phyloP scores from a whole-genome alignment of 2,329 filamentous ascomycete genomes.

The Dactylellina haptotyla region DNA sequence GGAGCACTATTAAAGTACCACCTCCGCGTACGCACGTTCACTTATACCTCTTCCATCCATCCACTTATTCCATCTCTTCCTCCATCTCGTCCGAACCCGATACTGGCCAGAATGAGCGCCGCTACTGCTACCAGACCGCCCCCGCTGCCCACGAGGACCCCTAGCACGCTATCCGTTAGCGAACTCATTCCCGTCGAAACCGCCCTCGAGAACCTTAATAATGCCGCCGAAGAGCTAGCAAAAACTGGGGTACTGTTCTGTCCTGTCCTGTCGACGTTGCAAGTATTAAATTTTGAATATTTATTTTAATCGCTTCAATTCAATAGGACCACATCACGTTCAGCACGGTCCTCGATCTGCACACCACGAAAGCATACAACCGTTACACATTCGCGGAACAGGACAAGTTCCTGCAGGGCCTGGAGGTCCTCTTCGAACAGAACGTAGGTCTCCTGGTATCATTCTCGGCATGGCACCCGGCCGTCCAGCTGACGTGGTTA shows the following conservation, averaged over 20 bases:
- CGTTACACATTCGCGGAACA: slow-evolving; percentile 49
- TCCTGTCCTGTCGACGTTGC: not conserved
- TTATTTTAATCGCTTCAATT: too few species aligned
- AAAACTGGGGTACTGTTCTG: slow-evolving; percentile 16
- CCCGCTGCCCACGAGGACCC: slow-evolving; percentile 42
- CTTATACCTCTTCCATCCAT: not conserved
- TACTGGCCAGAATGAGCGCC: too few species aligned
- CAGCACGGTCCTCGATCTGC: slow-evolving; percentile 42
- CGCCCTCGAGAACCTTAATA: slow-evolving; percentile 32
- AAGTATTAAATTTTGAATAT: not conserved
- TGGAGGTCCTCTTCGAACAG: slow-evolving; percentile 44
- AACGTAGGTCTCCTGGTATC: slow-evolving; percentile 41
- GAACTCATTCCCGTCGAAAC: slow-evolving; percentile 33
- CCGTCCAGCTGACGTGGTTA: slow-evolving; percentile 44
- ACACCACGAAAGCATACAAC: slow-evolving; percentile 44
- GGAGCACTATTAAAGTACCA: too few species aligned
- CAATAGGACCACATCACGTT: slow-evolving; percentile 45
- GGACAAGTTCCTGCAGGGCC: slow-evolving; percentile 31
- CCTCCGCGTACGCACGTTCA: too few species aligned
- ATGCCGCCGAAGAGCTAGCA: slow-evolving; percentile 37
- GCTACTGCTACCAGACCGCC: slow-evolving; percentile 38
- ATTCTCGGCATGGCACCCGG: not conserved
- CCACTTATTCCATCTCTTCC: slow-evolving; percentile 5
- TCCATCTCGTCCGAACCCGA: slow-evolving; percentile 9
- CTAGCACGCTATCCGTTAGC: slow-evolving; percentile 36